Evolutionary conservation across 73 alveolate species (phyloP), one percentile per base, ranked within the genome.

Genomic region (Blepharisma stoltei): DNA sequence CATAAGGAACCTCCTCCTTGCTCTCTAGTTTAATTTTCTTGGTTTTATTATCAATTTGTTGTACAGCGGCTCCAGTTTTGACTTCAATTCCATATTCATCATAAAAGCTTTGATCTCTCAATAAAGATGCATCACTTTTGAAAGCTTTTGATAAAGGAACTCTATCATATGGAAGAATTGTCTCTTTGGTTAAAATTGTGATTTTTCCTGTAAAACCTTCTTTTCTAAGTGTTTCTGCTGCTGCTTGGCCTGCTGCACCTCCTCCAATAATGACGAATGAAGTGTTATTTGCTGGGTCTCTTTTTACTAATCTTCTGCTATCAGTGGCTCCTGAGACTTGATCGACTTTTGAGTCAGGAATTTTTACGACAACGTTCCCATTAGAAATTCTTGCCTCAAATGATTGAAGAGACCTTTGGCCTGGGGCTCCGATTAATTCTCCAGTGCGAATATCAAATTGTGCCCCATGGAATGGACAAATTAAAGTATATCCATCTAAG

Each of bases 401-500:
- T 14, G 75, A 75, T 78, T 92, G 90, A 52, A 93, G 89, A 54
- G 94, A 93, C 66, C 86, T 86, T 47, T 85, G 43, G 38, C 90
- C 90, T n/a, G 98, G 98, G 48, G 93, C 96, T 7, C 82, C 88
- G 48, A 86, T 96, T 25, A 88, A 84, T 45, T 54, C 83, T 50
- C 98, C 98, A 86, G 78, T 81, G 54, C 44, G 71, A 38, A 90
- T 85, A 45, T 87, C 67, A 81, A 93, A 93, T 23, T 85, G 85
- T 32, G 98, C 98, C 45, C 82, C 60, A 67, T 93, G 98, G 85
- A 86, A 89, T 55, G 98, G 98, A 81, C 98, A 93, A 68, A 87
- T 48, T 7, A 93, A 91, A 66, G 88, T 93, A 75, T 93, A 95
- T 25, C 90, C 92, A 67, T 87, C 78, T 55, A 93, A 76, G 18